phyloP scores from a whole-genome alignment of 2,329 filamentous ascomycete genomes.

The Neofusicoccum ribis region DNA sequence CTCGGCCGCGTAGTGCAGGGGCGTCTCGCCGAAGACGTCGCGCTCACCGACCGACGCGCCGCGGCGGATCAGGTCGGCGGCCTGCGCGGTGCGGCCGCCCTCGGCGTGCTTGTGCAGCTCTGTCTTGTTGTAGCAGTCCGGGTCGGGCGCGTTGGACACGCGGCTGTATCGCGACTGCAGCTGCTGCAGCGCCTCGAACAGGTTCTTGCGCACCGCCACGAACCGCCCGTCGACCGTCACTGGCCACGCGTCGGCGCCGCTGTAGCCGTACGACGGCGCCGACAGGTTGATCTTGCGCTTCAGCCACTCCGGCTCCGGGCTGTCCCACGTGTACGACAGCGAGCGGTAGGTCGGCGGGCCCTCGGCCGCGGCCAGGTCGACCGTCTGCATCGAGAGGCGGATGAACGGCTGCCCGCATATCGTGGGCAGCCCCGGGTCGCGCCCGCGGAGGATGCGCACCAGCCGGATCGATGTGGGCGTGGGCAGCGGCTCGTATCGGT shows the following conservation, averaged over 20 bases:
- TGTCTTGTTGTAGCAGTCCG: not conserved
- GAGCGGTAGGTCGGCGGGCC: not conserved
- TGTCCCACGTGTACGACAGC: slow-evolving; percentile 8
- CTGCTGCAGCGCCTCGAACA: slow-evolving; percentile 12
- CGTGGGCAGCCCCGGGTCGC: not conserved
- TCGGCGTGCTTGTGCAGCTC: not conserved
- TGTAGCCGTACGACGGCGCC: not conserved
- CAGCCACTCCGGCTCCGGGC: not conserved
- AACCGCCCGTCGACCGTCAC: not conserved
- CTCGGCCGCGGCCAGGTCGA: not conserved
- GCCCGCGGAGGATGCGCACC: not conserved
- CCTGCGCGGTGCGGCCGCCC: not conserved
- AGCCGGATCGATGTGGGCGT: slow-evolving; percentile 1
- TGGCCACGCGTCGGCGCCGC: not conserved
- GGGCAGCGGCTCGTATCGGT: not conserved
- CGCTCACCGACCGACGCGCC: not conserved
- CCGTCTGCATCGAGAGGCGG: not conserved
- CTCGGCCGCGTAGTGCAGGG: slow-evolving; percentile 4
- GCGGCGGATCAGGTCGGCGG: not conserved
- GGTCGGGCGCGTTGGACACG: not conserved
- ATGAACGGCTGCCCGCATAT: not conserved
- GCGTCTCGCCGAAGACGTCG: slow-evolving; percentile 4
- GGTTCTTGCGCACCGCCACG: not conserved
- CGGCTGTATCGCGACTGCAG: not conserved
- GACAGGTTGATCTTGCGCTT: not conserved